Conservation (phyloP, 2,329 filamentous ascomycete genomes). For the Ophiognomonia clavigignenti-juglandacearum region DNA sequence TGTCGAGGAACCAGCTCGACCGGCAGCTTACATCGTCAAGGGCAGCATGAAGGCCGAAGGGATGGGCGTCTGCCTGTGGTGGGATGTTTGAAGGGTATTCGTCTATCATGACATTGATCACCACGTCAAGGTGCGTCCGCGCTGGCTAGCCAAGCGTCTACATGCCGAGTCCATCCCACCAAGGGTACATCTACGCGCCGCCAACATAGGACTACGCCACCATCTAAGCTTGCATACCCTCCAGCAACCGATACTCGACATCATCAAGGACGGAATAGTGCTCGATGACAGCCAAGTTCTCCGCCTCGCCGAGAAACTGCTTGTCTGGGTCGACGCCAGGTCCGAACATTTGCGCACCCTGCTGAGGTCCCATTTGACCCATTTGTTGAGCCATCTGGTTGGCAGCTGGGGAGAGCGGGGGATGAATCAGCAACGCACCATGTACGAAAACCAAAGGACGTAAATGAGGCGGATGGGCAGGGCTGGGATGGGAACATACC, state of each 20-base stretch:
- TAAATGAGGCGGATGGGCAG: not conserved
- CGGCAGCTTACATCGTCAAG: conserved; percentile 67
- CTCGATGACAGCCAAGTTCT: conserved; percentile 93
- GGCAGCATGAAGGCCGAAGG: conserved; percentile 61
- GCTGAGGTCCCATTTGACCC: conserved; percentile 68
- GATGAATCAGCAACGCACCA: conserved; percentile 19
- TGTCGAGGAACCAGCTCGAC: conserved; percentile 38
- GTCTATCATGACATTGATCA: not conserved
- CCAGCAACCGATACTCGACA: conserved; percentile 78
- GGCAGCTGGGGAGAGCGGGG: conserved; percentile 64
- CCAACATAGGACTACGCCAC: not conserved
- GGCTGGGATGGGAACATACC: conserved; percentile 50
- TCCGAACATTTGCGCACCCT: conserved; percentile 69
- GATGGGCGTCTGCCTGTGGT: conserved; percentile 60
- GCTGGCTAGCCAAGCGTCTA: conserved; percentile 5
- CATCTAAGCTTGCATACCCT: conserved; percentile 39
- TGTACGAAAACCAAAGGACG: not conserved
- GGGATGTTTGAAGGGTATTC: conserved; percentile 37
- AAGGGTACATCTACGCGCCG: not conserved
- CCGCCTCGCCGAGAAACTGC: conserved; percentile 84
- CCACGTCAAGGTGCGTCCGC: not conserved
- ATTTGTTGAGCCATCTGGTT: conserved; percentile 91
- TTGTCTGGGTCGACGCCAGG: conserved; percentile 95
- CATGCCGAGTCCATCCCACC: not conserved
- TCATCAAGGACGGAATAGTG: conserved; percentile 88